Evolutionary conservation across 1,284 basidiomycete species (phyloP), one percentile per base, ranked within the genome.

Genomic region (Puccinia triticina): DNA sequence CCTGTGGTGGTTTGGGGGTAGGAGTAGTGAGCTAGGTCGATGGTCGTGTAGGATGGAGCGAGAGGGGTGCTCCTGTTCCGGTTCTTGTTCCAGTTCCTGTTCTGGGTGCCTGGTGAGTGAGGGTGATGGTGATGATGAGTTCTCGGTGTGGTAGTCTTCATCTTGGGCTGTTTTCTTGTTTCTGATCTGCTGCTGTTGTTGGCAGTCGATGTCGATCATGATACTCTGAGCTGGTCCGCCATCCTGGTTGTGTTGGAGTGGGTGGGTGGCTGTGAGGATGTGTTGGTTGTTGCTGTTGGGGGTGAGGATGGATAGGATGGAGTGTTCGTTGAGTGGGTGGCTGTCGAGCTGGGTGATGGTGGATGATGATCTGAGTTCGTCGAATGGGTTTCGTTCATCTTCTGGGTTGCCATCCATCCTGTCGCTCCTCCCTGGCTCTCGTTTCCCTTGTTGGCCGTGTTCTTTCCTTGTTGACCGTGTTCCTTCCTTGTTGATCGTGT

Each of bases 41-140:
- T 82, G 80, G 29, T 82, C 29, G 66, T 82, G 80, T 46, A 82
- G 73, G 64, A 82, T 69, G 21, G 73, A 82, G 21, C 43, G 72
- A 21, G 46, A 11, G n/a, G 76, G 46, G 32, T 32, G 34, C 0
- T 50, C 53, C 32, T 46, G 11, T 64, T 64, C 37, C 55, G 55
- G 32, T 34, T 72, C 23, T 73, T 50, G 29, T 29, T 57, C 10
- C 26, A 64, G 71, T 55, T 57, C 10, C 26, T 74, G 71, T 55
- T 69, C 50, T 69, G 72, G 72, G 50, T 82, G 81, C 34, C 73
- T 61, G n/a, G 74, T 82, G 37, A 82, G 61, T 14, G 81, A 82
- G 32, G 81, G 81, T 34, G 81, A 59, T 23, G 81, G 81, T 29
- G 81, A 82, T 26, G 40, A 67, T 34, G 71, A 82, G 29, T 53